Evolutionary conservation across 169 alveolate species (phyloP), one percentile per base, ranked within the genome.

Genomic region (Fabrea salina): DNA sequence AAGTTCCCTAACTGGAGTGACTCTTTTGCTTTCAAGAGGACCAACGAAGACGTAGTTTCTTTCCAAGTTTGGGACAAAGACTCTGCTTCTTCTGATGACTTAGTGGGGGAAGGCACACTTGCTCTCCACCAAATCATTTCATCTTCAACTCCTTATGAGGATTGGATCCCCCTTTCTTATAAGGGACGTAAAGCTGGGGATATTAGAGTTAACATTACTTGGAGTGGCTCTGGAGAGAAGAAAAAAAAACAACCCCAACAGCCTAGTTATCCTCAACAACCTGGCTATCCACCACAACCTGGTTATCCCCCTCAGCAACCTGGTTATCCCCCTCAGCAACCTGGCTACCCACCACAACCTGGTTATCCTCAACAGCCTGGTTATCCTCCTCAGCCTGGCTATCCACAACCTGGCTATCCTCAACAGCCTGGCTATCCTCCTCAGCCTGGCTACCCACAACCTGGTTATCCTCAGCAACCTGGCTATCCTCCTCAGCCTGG

Each of bases 401-500:
- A n/a, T n/a, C n/a, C n/a, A n/a, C n/a, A n/a, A n/a, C n/a, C n/a
- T n/a, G 33, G 37, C 25, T 54, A 54, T 54, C 67, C 67, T 54
- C 67, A 8, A 54, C 33, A 8, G 7, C 13, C 33, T 54, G 7
- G 7, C 33, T 33, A 13, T 54, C 67, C 8, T 11, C 33, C 67
- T 25, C 11, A 19, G 25, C 25, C 11, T 11, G 35, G 35, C 30
- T 11, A 8, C 16, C 25, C 11, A 13, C 67, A 25, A 16, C 68
- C 79, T 43, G 61, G 66, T 5, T 70, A 70, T 49, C 79, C 79
- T 44, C 79, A 35, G 6, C 66, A 70, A 49, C 16, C 58, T 16
- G 67, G 67, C 5, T 70, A 70, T 4, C 79, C 61, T 7, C 79
- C 79, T 50, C 67, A 70, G 33, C 51, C 70, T 30, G 79, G 67